Base-by-base conservation (phyloP, 345 rosid species). In the Boechera stricta region DNA sequence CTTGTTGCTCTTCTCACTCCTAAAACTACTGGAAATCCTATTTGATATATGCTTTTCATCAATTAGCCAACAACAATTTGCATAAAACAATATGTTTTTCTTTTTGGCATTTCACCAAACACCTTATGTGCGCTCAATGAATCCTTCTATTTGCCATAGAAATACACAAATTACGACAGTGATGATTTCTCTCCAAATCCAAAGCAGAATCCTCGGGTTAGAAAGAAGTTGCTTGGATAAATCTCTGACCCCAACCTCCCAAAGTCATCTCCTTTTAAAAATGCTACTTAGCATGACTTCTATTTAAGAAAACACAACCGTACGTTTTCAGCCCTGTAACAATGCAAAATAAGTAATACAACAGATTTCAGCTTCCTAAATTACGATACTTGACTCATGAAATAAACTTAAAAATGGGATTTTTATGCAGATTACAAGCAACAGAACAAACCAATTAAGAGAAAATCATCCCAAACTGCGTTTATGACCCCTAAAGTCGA, bases 171-270 rank as follows among this genome's bases (percentile, higher is more conserved):
- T 21, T 21, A 21, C 24, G 1, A 21, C 84, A 85, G 24, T 56
- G 68, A 78, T 75, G 83, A 64, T 83, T 87, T 74, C 84, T 87
- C 71, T 89, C 91, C 51, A 88, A 80, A 81, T 87, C 93, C 78
- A 86, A 73, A 72, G 91, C 88, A 10, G 96, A 91, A 73, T 91
- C 90, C 48, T 86, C 90, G 0, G 93, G 87, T 69, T 82, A 85
- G 32, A 86, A 79, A 36, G 87, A 79, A 80, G 89, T 85, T 39
- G 82, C 82, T 77, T 79, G 82, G 51, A 72, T 81, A 53, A 64
- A 79, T 84, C 90, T 85, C 55, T 58, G 45, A 66, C 73, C 76
- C 67, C 71, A 77, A 80, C 87, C 86, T 7, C 71, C 72, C 41
- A 82, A 72, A 54, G 76, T 83, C 93, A 90, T 74, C 72, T 74